Percentiles rank a stretch among this genome's conserved stretches.
Evolutionary conservation across 352 stramenopile genomes (phyloP).

Genomic region (Globisporangium sylvaticum): DNA sequence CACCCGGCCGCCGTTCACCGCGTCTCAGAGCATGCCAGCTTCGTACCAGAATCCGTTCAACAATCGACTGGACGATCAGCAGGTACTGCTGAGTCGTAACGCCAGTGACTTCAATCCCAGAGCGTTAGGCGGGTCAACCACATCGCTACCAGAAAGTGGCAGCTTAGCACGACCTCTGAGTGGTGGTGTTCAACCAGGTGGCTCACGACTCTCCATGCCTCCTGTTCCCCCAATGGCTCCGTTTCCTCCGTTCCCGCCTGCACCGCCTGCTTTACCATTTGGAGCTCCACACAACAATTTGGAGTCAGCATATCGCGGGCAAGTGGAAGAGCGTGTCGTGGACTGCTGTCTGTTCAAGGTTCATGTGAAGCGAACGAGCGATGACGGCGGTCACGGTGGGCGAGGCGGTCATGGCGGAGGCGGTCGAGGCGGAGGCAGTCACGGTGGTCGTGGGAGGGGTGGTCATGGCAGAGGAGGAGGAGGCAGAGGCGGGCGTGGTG

Average conservation of each 20-base stretch:
- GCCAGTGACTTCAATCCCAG: conserved; percentile 4
- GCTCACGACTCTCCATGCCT: conserved; percentile 2
- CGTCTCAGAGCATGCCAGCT: conserved; percentile 4
- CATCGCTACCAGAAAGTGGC: background rate
- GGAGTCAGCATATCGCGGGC: conserved; percentile 21
- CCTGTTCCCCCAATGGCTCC: conserved; percentile 8
- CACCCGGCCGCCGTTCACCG: background rate
- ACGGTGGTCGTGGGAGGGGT: conserved; percentile 14
- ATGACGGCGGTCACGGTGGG: conserved; percentile 12
- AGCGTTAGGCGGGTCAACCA: background rate
- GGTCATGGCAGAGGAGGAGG: conserved; percentile 10
- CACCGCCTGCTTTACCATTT: background rate
- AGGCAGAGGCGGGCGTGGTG: background rate
- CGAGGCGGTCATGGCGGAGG: conserved; percentile 3
- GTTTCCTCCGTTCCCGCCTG: conserved; percentile 4
- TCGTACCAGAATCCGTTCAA: background rate
- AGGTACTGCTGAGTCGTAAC: background rate
- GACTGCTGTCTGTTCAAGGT: conserved; percentile 41
- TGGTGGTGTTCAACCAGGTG: background rate
- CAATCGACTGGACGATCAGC: background rate
- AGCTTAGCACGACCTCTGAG: background rate
- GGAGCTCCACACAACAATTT: background rate
- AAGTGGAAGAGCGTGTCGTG: conserved; percentile 25
- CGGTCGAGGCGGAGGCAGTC: conserved; percentile 12
- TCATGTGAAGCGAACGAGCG: conserved; percentile 19